Evolutionary conservation across 2,329 filamentous ascomycete genomes (phyloP).

Genomic region (Sporothrix euskadiensis): DNA sequence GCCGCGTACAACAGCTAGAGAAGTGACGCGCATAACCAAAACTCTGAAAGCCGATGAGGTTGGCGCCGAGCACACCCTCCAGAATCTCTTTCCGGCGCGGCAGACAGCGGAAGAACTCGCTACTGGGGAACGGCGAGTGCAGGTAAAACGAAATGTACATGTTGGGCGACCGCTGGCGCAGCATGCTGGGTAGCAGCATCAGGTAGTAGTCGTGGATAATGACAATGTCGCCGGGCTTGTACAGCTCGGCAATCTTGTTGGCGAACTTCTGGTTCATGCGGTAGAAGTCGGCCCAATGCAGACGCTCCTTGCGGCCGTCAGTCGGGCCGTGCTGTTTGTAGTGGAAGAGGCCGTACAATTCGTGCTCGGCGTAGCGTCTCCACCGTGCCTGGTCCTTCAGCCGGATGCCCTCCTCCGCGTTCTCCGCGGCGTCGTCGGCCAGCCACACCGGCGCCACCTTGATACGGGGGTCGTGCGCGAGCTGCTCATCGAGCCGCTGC

Average conservation of each 20-base stretch:
- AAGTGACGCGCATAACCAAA: slow-evolving; percentile 96
- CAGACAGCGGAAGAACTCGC: slow-evolving; percentile 89
- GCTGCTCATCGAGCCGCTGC: slow-evolving; percentile 69
- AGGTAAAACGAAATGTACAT: slow-evolving; percentile 95
- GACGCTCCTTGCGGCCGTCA: slow-evolving; percentile 76
- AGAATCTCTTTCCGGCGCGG: slow-evolving; percentile 86
- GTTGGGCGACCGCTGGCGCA: slow-evolving; percentile 81
- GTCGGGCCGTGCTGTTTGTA: slow-evolving; percentile 93
- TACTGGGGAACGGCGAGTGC: slow-evolving; percentile 92
- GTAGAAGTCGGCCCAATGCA: slow-evolving; percentile 90
- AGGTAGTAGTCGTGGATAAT: slow-evolving; percentile 95
- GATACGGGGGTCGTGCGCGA: slow-evolving; percentile 71
- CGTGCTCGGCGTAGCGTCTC: slow-evolving; percentile 87
- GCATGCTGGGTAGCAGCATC: slow-evolving; percentile 81
- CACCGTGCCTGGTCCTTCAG: slow-evolving; percentile 83
- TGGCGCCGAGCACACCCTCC: slow-evolving; percentile 84
- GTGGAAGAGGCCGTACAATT: slow-evolving; percentile 90
- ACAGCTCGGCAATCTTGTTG: slow-evolving; percentile 81
- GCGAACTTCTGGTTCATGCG: slow-evolving; percentile 92
- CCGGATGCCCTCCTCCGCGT: slow-evolving; percentile 64
- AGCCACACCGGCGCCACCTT: slow-evolving; percentile 89
- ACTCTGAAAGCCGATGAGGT: slow-evolving; percentile 93
- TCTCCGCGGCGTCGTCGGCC: slow-evolving; percentile 67
- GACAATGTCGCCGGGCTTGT: slow-evolving; percentile 89
- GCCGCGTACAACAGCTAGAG: slow-evolving; percentile 86